Percentiles rank a stretch among this genome's conserved stretches.
Evolutionary conservation across 2,329 filamentous ascomycete species (phyloP).

Genomic region (Nemania abortiva): DNA sequence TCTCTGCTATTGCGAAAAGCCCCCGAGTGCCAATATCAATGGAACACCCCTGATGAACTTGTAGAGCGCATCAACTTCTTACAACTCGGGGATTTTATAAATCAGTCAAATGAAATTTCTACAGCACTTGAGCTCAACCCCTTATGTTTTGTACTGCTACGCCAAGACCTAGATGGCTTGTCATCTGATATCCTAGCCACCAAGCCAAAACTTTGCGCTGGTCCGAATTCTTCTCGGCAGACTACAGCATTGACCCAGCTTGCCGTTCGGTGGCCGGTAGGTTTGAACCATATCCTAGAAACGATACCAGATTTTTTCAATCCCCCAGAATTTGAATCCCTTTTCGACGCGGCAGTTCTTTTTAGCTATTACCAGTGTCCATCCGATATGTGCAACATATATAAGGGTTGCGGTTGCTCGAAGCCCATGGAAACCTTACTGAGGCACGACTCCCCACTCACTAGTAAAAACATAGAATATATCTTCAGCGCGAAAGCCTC

Average conservation of each 20-base stretch:
- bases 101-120: slow-evolving; percentile 1
- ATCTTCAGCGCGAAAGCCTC: neutral
- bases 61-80: slow-evolving; percentile 9
- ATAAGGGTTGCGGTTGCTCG: neutral
- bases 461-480: neutral
- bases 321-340: neutral
- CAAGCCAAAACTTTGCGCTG: neutral
- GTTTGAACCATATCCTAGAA: slow-evolving; percentile 5
- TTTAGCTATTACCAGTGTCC: neutral
- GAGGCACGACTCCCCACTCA: neutral
- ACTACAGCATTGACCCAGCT: neutral
- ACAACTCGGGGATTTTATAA: neutral
- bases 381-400: too few relatives aligned
- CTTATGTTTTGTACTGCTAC: slow-evolving; percentile 3
- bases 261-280: slow-evolving; percentile 14
- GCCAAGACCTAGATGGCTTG: slow-evolving; percentile 5
- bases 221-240: neutral
- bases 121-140: neutral
- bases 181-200: neutral
- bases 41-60: too few relatives aligned
- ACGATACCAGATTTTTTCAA: neutral
- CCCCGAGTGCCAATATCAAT: neutral
- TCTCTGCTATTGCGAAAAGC: neutral
- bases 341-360: neutral
- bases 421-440: slow-evolving; percentile 5